Base-by-base conservation (phyloP, 2,329 filamentous ascomycete genomes). In the Alternaria sp. region DNA sequence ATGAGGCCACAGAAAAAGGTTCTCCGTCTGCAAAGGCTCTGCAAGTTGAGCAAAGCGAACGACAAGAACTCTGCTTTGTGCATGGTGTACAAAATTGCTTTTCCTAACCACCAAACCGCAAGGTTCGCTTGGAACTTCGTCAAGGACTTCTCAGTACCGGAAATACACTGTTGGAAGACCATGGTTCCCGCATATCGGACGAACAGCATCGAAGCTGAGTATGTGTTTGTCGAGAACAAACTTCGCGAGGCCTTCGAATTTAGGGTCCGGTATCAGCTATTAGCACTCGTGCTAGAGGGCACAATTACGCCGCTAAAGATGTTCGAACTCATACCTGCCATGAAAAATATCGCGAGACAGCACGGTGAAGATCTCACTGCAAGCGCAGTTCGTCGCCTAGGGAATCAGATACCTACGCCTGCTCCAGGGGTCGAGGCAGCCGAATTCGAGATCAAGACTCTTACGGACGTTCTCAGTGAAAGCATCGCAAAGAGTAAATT, bases 381-480 rank as follows among this genome's bases (percentile, higher is more conserved):
- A 89, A 1, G 87, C 92, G 1, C 84, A 86, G 8, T 93, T 92
- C 69, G 83, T 82, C 51, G 90, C 91, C 53, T 91, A 92, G 73
- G 85, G 88, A 70, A 88, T 86, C 67, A 71, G 34, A 57, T 74
- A 18, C 64, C 65, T 2, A 72, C 62, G 8, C 70, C 69, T 7
- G 59, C 60, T 18, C 71, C 68, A 5, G 24, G 65, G 5, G 43
- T 63, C 12, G 57, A 63, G 6, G 59, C 65, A 28, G 20, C 49
- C 4, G 28, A 57, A 2, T 70, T 68, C 18, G 44, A 55, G 3
- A 30, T 62, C 2, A n/a, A 44, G 3, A 51, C 46, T 1, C 39
- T 73, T 11, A 30, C 56, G 7, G 18, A 51, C 4, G 28, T 56
- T 53, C 18, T 73, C 11, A 38, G 48, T 12, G 46, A 63, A 0